Conservation (phyloP, 192 early-diverging fungal species). For the Backusella australiensis region DNA sequence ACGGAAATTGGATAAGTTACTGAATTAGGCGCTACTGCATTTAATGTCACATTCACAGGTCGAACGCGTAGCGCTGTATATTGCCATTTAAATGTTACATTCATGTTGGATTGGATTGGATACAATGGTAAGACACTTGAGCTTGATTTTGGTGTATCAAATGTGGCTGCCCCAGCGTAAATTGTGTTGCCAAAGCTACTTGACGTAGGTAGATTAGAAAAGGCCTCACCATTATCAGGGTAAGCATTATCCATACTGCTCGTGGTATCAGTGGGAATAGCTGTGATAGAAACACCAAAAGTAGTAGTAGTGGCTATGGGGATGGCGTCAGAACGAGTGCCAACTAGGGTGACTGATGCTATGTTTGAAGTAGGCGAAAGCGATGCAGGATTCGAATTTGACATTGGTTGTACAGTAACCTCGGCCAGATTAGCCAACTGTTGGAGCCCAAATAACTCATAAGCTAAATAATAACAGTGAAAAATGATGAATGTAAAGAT, state of each 20-base stretch:
- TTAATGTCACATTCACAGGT: background rate
- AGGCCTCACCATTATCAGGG: background rate
- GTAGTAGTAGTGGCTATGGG: background rate
- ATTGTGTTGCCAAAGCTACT: slow-evolving; percentile 21
- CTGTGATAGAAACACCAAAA: background rate
- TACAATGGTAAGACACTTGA: slow-evolving; percentile 22
- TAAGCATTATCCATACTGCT: background rate
- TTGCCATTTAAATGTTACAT: slow-evolving; percentile 30
- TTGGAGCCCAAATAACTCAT: background rate
- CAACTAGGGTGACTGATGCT: background rate
- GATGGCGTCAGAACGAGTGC: background rate
- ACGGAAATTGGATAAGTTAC: background rate
- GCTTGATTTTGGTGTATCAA: slow-evolving; percentile 26
- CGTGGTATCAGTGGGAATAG: background rate
- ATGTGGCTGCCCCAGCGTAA: slow-evolving; percentile 22
- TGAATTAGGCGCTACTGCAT: slow-evolving; percentile 3
- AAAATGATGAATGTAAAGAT: background rate
- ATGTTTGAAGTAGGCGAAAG: background rate
- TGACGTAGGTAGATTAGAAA: slow-evolving; percentile 22
- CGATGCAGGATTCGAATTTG: background rate
- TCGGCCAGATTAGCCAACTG: background rate
- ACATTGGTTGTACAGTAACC: background rate
- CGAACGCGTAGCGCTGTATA: background rate
- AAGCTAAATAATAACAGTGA: background rate
- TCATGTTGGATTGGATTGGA: slow-evolving; percentile 18